A percentile compares a stretch with the other conserved stretches of the same genome.
These are phyloP conservation scores for Lipomyces japonicus DNA, from an alignment of 805 yeast species.

Conservation along the genomic window DNA sequence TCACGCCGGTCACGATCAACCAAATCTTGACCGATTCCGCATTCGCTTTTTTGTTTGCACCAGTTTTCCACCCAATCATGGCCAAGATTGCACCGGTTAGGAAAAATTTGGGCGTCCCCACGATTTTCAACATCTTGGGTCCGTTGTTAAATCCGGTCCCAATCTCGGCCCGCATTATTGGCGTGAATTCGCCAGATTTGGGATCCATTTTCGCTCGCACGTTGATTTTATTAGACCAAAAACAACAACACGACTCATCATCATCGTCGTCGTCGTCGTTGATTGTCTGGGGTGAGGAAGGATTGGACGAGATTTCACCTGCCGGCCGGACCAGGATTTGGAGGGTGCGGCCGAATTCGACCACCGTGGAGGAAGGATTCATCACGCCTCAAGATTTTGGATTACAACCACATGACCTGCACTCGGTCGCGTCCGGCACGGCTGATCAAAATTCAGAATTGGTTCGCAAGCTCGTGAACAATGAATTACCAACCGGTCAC, in stretches of 20 bases:
- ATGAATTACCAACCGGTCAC: constrained; percentile 39
- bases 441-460: constrained; percentile 76
- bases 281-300: constrained; percentile 91
- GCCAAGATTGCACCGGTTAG: constrained; percentile 75
- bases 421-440: constrained; percentile 73
- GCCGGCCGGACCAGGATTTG: constrained; percentile 78
- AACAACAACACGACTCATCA: constrained; percentile 42
- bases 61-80: constrained; percentile 92
- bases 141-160: constrained; percentile 93
- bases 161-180: constrained; percentile 72
- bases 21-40: constrained; percentile 45
- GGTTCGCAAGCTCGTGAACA: constrained; percentile 50
- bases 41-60: constrained; percentile 81
- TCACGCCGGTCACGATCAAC: constrained; percentile 61
- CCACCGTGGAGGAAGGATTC: constrained; percentile 29
- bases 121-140: constrained; percentile 90
- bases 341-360: constrained; percentile 48
- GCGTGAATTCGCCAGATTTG: constrained; percentile 75
- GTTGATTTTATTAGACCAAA: constrained; percentile 57
- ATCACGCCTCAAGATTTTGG: constrained; percentile 62
- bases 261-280: constrained; percentile 46
- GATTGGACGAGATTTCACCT: constrained; percentile 92
- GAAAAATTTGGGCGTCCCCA: constrained; percentile 76
- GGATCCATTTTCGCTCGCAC: constrained; percentile 86
- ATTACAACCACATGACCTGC: constrained; percentile 64